Percentiles rank a stretch among this genome's conserved stretches.
Conservation (phyloP, 2,329 filamentous ascomycete species). For the Beauveria rudraprayagi region DNA sequence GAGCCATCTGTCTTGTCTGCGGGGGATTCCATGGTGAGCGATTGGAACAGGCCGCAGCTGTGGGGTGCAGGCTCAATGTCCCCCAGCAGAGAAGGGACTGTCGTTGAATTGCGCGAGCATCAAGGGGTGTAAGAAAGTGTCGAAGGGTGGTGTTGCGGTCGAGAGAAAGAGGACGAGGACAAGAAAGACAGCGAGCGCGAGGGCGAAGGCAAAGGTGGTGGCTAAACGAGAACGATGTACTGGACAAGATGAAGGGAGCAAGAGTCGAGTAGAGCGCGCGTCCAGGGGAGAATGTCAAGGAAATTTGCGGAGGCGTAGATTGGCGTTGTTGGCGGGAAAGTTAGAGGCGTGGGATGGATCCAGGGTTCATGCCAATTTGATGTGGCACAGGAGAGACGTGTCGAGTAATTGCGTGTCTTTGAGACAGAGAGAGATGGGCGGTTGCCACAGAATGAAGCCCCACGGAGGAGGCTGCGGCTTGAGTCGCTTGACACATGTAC, state of each 20-base stretch:
- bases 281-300: neutral
- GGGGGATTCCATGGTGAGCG: constrained; percentile 14
- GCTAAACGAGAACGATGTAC: neutral
- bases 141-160: neutral
- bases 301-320: neutral
- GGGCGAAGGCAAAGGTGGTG: neutral
- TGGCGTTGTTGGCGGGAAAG: neutral
- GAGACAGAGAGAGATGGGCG: neutral
- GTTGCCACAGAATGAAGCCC: constrained; percentile 8
- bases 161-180: neutral
- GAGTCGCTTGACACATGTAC: neutral
- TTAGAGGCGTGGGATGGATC: neutral
- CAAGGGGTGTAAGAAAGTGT: neutral
- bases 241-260: neutral
- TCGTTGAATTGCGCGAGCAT: neutral
- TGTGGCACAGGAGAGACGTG: constrained; percentile 5
- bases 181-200: neutral
- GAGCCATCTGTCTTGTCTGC: constrained; percentile 62
- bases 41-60: neutral
- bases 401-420: constrained; percentile 9
- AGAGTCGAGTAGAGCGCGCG: neutral
- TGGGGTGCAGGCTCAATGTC: constrained; percentile 1
- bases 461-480: neutral
- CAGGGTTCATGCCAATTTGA: constrained; percentile 6
- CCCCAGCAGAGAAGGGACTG: neutral